Evolutionary conservation across 768 basidiomycete genomes (phyloP), one percentile per base, ranked within the genome.

Genomic region (Psilocybe sp.): DNA sequence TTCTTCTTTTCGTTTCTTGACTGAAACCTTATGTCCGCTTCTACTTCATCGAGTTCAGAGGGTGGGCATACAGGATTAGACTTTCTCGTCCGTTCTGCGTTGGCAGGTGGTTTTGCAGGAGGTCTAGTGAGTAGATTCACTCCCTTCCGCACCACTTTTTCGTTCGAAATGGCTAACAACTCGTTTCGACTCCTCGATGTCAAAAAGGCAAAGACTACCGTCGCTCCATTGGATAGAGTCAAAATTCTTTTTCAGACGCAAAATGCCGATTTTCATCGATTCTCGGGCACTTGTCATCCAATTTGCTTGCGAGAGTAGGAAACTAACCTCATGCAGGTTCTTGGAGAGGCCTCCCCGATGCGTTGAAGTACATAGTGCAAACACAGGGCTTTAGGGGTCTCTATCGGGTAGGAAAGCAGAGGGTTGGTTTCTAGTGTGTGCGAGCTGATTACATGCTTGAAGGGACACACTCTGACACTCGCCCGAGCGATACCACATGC

Each of bases 201-300:
- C 23, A 28, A 28, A n/a, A 33, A 53, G 52, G 47, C 52, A 3
- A 53, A 53, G 33, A 53, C 52, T 38, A 37, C 48, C 15, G 52
- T 53, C 28, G 48, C 52, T 15, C 52, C 52, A n/a, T 45, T 53
- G 34, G 47, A 49, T 18, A 38, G 52, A 7, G 40, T 53, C 23
- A 53, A 53, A 35, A 53, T 53, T 19, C 44, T 53, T 7, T 53
- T 53, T 38, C 52, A 53, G 32, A 49, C 47, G 2, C 52, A 49
- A 7, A 49, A 53, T 37, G 19, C 32, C 10, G 47, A 49, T 1
- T 53, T 49, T 31, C 38, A 46, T 5, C 43, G 32, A 18, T 53
- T 53, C 19, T 40, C 52, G 36, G 43, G 47, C 45, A 40, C 16
- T 15, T 47, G 6, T 8, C 20, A 43, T 31, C 28, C 19, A 34